Evolutionary conservation across 768 basidiomycete genomes (phyloP).

Genomic region (Auricularia auricula-judae): DNA sequence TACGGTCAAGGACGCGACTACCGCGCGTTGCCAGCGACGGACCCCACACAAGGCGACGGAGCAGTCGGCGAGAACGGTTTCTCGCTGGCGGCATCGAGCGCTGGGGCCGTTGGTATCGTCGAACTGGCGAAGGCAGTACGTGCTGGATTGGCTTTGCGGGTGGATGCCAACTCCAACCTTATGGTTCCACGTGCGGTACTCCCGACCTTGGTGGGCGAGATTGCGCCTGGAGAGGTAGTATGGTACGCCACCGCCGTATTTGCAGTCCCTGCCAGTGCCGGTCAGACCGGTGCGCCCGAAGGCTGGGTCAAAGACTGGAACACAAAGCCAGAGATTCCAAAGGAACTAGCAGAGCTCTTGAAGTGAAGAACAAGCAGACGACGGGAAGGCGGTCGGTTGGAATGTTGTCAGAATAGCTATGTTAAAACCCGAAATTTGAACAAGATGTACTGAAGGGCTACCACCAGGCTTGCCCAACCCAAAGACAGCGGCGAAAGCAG

Average conservation of each 20-base stretch:
- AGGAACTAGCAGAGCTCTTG: conserved; percentile 3
- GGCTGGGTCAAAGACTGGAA: conserved; percentile 12
- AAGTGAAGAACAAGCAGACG: not conserved
- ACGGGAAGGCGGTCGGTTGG: too few species aligned
- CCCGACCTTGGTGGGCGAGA: conserved; percentile 45
- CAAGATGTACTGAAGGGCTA: too few species aligned
- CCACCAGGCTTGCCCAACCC: not conserved
- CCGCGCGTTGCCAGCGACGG: conserved; percentile 41
- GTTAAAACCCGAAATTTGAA: too few species aligned
- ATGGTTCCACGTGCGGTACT: conserved; percentile 57
- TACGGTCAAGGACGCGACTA: conserved; percentile 56
- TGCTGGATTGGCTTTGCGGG: conserved; percentile 39
- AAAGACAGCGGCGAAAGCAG: not conserved
- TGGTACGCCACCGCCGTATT: conserved; percentile 64
- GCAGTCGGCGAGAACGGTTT: conserved; percentile 27
- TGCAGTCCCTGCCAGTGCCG: conserved; percentile 31
- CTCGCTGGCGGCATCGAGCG: conserved; percentile 42
- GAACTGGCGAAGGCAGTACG: conserved; percentile 29
- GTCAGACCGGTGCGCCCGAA: conserved; percentile 8
- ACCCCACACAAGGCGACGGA: conserved; percentile 21
- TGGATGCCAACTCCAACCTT: conserved; percentile 65
- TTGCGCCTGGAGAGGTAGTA: conserved; percentile 25
- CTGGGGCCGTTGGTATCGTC: conserved; percentile 52
- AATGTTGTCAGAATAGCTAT: too few species aligned
- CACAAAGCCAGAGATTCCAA: conserved; percentile 6